Conservation (phyloP, 768 basidiomycete genomes). For the Psilocybe tampanensis region DNA sequence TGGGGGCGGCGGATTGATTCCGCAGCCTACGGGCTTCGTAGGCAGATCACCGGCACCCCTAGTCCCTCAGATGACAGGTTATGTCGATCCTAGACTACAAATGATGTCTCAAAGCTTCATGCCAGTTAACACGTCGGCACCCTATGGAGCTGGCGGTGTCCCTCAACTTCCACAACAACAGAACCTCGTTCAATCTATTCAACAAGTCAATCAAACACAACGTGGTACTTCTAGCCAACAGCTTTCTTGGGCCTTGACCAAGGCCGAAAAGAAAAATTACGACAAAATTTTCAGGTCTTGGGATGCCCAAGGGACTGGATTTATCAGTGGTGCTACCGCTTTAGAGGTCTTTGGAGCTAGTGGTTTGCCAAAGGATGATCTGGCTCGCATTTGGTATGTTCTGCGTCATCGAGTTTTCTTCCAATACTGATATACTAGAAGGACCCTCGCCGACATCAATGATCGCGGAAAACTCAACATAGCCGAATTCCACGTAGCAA, state of each 20-base stretch:
- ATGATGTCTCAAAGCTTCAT: conserved; percentile 94
- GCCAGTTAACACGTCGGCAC: conserved; percentile 68
- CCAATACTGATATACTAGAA: conserved; percentile 31
- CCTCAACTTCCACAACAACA: conserved; percentile 73
- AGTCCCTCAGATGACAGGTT: conserved; percentile 78
- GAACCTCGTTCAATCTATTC: conserved; percentile 81
- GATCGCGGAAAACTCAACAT: conserved; percentile 95
- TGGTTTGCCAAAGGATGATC: conserved; percentile 84
- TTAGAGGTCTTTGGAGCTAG: conserved; percentile 94
- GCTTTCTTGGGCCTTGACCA: conserved; percentile 85
- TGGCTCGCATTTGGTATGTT: conserved; percentile 90
- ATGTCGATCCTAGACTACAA: conserved; percentile 78
- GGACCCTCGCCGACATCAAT: conserved; percentile 90
- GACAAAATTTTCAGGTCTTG: conserved; percentile 97
- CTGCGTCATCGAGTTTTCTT: neutral
- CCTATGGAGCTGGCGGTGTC: conserved; percentile 57
- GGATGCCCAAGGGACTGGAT: conserved; percentile 81
- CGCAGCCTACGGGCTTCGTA: conserved; percentile 65
- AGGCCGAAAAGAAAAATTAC: conserved; percentile 94
- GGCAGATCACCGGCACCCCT: conserved; percentile 47
- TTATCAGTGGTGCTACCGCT: conserved; percentile 83
- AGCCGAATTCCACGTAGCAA: conserved; percentile 97
- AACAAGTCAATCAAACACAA: conserved; percentile 81
- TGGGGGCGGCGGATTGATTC: conserved; percentile 40
- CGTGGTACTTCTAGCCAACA: conserved; percentile 66